A percentile compares a stretch with the other conserved stretches of the same genome.
These are phyloP conservation scores for Calycina herbarum DNA, from an alignment of 2,329 filamentous ascomycete species.

Conservation along the genomic window DNA sequence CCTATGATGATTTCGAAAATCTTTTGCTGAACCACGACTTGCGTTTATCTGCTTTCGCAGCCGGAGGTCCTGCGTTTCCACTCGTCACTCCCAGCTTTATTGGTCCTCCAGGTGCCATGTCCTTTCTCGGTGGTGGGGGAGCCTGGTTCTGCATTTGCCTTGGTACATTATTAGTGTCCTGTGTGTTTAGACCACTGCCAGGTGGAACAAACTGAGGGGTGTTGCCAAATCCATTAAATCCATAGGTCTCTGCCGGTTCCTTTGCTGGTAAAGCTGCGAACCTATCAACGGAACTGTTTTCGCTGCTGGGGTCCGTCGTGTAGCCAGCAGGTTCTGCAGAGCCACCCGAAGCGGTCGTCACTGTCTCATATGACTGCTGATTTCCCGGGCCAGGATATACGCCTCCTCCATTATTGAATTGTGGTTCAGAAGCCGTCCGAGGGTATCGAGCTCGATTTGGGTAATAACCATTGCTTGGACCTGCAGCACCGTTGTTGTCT, in stretches of 20 bases:
- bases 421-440: slow-evolving; percentile 36
- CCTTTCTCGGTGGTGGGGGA: slow-evolving; percentile 29
- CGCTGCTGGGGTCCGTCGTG: slow-evolving; percentile 82
- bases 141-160: slow-evolving; percentile 21
- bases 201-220: slow-evolving; percentile 42
- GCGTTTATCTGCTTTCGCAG: slow-evolving; percentile 61
- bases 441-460: slow-evolving; percentile 37
- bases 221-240: slow-evolving; percentile 50
- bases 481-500: slow-evolving; percentile 26
- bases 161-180: slow-evolving; percentile 32
- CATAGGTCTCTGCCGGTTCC: slow-evolving; percentile 63
- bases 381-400: slow-evolving; percentile 34
- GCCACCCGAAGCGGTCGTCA: slow-evolving; percentile 73
- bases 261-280: slow-evolving; percentile 54
- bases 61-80: slow-evolving; percentile 22
- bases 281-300: slow-evolving; percentile 88
- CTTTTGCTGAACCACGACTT: slow-evolving; percentile 87
- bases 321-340: slow-evolving; percentile 75
- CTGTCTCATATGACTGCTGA: slow-evolving; percentile 73
- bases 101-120: slow-evolving; percentile 24
- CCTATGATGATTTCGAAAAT: slow-evolving; percentile 63
- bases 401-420: slow-evolving; percentile 32
- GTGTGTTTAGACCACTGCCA: slow-evolving; percentile 35
- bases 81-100: slow-evolving; percentile 34
- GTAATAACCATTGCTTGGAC: slow-evolving; percentile 35